These are phyloP conservation scores for Geotrichum histeridarum DNA, from an alignment of 1,139 yeast genomes.

Conservation along the genomic window DNA sequence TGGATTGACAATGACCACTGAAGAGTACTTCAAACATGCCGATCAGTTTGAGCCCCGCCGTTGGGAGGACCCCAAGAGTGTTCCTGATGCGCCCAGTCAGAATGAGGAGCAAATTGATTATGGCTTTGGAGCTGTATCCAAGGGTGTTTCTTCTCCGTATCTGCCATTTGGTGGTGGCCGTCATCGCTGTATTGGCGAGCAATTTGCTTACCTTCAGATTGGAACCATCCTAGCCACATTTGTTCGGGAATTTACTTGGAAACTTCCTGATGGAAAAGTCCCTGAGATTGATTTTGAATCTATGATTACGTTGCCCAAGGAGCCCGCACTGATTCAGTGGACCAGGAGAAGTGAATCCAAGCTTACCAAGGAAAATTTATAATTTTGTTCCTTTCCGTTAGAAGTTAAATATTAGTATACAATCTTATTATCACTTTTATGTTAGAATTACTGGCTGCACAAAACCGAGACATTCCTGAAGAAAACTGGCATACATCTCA, in stretches of 20 bases:
- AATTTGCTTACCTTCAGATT: conserved; percentile 90
- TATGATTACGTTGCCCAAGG: conserved; percentile 87
- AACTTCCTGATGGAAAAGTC: conserved; percentile 48
- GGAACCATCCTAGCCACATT: conserved; percentile 77
- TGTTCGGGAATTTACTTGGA: conserved; percentile 76
- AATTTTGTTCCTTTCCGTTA: too few species aligned
- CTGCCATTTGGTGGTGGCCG: conserved; percentile 99
- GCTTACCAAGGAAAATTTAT: not conserved
- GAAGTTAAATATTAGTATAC: too few species aligned
- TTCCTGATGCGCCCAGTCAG: conserved; percentile 34
- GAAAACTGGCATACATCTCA: too few species aligned
- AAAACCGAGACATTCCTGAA: too few species aligned
- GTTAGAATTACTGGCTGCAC: too few species aligned
- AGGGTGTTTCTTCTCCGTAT: conserved; percentile 93
- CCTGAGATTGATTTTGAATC: conserved; percentile 83
- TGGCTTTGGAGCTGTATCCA: conserved; percentile 92
- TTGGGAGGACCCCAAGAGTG: conserved; percentile 56
- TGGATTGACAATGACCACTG: conserved; percentile 79
- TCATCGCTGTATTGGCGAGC: conserved; percentile 99
- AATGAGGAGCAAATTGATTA: conserved; percentile 60
- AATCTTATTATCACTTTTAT: too few species aligned
- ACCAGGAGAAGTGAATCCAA: conserved; percentile 31
- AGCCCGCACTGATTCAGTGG: conserved; percentile 78
- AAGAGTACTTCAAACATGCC: conserved; percentile 69
- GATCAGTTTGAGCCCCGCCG: conserved; percentile 72